A percentile compares a stretch with the other conserved stretches of the same genome.
phyloP scores from a whole-genome alignment of 2,329 filamentous ascomycete genomes.

The Xenosphaeropsis pyriputrescens region DNA sequence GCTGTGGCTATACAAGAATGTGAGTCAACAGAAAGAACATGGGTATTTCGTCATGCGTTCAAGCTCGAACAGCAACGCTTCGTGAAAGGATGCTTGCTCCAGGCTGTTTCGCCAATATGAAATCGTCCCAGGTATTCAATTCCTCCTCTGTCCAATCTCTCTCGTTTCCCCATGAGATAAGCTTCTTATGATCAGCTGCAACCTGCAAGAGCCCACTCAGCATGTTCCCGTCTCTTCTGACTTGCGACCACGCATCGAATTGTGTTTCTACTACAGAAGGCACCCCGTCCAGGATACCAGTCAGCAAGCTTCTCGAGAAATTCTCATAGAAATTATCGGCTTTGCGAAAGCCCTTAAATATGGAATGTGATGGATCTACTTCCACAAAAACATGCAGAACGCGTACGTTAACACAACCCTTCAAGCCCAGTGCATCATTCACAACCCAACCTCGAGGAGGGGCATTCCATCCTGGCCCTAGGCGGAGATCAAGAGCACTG shows the following conservation, averaged over 20 bases:
- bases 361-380: conserved; percentile 51
- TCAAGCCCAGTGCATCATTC: conserved; percentile 45
- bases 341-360: conserved; percentile 47
- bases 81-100: not conserved
- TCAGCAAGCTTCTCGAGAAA: conserved; percentile 45
- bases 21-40: no score
- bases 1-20: no score
- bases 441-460: conserved; percentile 60
- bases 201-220: conserved; percentile 44
- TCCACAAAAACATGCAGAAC: conserved; percentile 55
- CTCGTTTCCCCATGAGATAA: conserved; percentile 52
- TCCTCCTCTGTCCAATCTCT: conserved; percentile 46
- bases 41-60: not conserved
- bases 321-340: conserved; percentile 55
- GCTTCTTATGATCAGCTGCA: conserved; percentile 29
- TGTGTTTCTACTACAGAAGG: conserved; percentile 42
- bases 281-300: conserved; percentile 37
- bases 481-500: conserved; percentile 50
- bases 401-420: conserved; percentile 42
- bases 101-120: not conserved
- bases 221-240: conserved; percentile 50
- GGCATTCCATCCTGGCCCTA: conserved; percentile 59
- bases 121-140: not conserved
- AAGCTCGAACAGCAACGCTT: not conserved
- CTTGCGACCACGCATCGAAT: conserved; percentile 54